Conservation (phyloP, 2,329 filamentous ascomycete species). For the Rasamsonia emersonii region DNA sequence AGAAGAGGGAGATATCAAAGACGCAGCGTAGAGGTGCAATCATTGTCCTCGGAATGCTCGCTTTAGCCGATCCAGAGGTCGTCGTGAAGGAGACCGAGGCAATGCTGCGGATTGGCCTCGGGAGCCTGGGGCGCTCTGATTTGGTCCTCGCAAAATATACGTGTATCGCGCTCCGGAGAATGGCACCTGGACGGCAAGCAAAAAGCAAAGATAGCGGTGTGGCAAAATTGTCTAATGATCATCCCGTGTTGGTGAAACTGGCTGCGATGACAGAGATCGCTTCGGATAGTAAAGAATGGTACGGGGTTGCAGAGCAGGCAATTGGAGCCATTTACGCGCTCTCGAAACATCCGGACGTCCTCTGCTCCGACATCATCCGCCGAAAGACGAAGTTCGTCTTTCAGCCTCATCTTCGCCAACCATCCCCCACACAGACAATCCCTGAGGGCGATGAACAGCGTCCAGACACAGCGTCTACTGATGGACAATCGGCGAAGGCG, state of each 20-base stretch:
- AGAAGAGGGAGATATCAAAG: constrained; percentile 85
- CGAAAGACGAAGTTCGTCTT: constrained; percentile 82
- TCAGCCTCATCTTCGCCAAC: constrained; percentile 32
- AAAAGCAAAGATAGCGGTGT: constrained; percentile 58
- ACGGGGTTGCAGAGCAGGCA: constrained; percentile 87
- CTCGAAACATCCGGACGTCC: constrained; percentile 84
- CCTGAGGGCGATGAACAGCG: constrained; percentile 24
- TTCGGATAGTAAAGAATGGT: constrained; percentile 91
- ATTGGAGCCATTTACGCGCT: constrained; percentile 91
- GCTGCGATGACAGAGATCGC: constrained; percentile 77
- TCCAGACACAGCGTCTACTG: constrained; percentile 25
- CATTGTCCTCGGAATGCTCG: constrained; percentile 94
- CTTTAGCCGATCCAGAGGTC: constrained; percentile 83
- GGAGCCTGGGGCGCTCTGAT: constrained; percentile 68
- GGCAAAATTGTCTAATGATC: constrained; percentile 80
- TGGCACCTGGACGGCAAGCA: constrained; percentile 76
- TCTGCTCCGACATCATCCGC: constrained; percentile 84
- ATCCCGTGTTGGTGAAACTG: constrained; percentile 73
- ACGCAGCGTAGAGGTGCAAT: constrained; percentile 87
- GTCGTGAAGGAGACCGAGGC: constrained; percentile 92
- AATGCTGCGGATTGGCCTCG: constrained; percentile 84
- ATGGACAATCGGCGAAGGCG: constrained; percentile 41
- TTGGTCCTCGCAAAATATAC: constrained; percentile 89
- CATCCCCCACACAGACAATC: constrained; percentile 19
- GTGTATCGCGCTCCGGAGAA: constrained; percentile 82